phyloP scores from a whole-genome alignment of 768 basidiomycete genomes.

The Psilocybe subaeruginosa region DNA sequence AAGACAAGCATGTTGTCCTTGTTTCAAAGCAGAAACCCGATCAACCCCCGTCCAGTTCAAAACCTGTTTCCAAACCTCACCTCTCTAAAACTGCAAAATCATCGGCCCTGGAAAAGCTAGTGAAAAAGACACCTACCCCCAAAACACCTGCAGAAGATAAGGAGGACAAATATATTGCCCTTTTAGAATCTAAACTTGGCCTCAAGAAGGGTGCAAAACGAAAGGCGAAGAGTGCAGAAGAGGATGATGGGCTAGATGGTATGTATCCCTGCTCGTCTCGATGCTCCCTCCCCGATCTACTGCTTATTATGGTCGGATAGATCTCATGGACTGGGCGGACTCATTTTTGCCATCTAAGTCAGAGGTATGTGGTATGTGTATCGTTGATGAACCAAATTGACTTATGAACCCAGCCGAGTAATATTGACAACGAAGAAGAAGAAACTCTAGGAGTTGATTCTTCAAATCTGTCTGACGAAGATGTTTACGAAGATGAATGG shows the following conservation, averaged over 20 bases:
- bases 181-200: constrained; percentile 80
- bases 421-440: constrained; percentile 22
- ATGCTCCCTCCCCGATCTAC: background rate
- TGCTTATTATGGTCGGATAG: constrained; percentile 30
- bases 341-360: constrained; percentile 29
- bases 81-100: background rate
- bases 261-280: constrained; percentile 18
- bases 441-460: constrained; percentile 7
- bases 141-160: constrained; percentile 42
- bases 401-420: background rate
- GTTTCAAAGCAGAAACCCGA: background rate
- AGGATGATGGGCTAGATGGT: constrained; percentile 89
- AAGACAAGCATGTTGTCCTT: constrained; percentile 1
- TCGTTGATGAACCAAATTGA: background rate
- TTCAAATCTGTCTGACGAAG: constrained; percentile 16
- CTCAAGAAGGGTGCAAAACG: constrained; percentile 44
- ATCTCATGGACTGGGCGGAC: constrained; percentile 57
- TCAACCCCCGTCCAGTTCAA: background rate
- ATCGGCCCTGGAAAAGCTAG: background rate
- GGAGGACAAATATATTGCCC: constrained; percentile 86
- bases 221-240: constrained; percentile 49
- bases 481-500: constrained; percentile 35
- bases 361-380: constrained; percentile 10
- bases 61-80: background rate
- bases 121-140: background rate